Evolutionary conservation across 2,329 filamentous ascomycete species (phyloP).

Genomic region (Westerdykella aurantiaca): DNA sequence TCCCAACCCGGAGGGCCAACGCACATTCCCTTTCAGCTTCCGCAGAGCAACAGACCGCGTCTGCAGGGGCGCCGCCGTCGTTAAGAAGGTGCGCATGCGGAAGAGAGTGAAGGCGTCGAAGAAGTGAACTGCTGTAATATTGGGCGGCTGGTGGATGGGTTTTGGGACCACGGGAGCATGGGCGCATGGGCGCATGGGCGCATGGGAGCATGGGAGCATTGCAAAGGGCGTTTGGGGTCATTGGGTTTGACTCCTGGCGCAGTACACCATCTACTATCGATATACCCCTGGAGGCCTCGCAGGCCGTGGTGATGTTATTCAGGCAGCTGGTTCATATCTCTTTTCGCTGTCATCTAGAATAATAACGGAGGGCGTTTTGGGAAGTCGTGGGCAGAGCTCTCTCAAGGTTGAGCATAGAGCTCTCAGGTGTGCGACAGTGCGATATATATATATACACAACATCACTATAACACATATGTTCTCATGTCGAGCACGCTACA

Average conservation of each 20-base stretch:
- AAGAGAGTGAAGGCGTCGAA: slow-evolving; percentile 23
- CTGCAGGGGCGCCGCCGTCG: slow-evolving; percentile 21
- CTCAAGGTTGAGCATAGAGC: too few relatives aligned
- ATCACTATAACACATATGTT: too few relatives aligned
- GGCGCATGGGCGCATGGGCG: slow-evolving; percentile 11
- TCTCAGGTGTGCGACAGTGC: too few relatives aligned
- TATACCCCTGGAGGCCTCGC: slow-evolving; percentile 7
- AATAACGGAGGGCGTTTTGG: too few relatives aligned
- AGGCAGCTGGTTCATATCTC: too few relatives aligned
- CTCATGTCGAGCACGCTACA: too few relatives aligned
- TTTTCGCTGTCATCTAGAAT: too few relatives aligned
- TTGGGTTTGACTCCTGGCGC: slow-evolving; percentile 2
- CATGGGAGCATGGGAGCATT: slow-evolving; percentile 15
- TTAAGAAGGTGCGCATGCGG: slow-evolving; percentile 30
- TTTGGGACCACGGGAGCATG: slow-evolving; percentile 10
- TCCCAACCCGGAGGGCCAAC: slow-evolving; percentile 9
- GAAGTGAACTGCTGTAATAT: slow-evolving; percentile 7
- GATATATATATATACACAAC: too few relatives aligned
- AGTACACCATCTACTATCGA: slow-evolving; percentile 24
- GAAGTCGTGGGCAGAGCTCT: too few relatives aligned
- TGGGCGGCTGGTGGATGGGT: not conserved
- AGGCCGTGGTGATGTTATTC: not conserved
- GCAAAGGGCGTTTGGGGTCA: slow-evolving; percentile 28
- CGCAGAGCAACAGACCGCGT: slow-evolving; percentile 23
- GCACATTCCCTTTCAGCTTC: slow-evolving; percentile 16